A percentile compares a stretch with the other conserved stretches of the same genome.
These are phyloP conservation scores for Podospora sp. DNA, from an alignment of 495 filamentous ascomycete species.

Conservation along the genomic window DNA sequence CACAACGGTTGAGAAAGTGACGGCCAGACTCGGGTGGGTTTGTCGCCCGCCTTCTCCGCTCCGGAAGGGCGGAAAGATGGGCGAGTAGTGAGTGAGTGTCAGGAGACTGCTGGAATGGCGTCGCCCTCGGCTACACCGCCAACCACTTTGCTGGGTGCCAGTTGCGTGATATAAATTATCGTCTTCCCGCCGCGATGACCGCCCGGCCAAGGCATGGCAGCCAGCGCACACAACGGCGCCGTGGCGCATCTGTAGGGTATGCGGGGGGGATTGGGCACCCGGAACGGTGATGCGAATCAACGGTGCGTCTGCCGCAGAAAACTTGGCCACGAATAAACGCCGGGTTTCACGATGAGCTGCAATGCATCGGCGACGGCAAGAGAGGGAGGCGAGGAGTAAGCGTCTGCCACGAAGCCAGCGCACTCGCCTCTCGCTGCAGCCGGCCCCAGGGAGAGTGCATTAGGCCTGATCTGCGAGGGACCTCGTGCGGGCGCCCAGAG, in stretches of 20 bases:
- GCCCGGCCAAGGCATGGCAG: not conserved
- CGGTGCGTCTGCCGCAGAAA: not conserved
- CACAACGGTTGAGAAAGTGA: not conserved
- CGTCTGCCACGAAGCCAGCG: constrained; percentile 50
- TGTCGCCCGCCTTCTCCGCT: not conserved
- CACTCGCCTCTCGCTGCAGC: constrained; percentile 23
- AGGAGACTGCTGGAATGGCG: not conserved
- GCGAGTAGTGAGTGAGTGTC: no score
- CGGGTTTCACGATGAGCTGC: constrained; percentile 23
- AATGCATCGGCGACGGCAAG: constrained; percentile 22
- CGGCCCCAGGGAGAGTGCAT: constrained; percentile 22
- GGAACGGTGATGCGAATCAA: constrained; percentile 21
- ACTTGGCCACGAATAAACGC: constrained; percentile 22
- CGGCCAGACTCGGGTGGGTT: not conserved
- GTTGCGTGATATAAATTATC: not conserved
- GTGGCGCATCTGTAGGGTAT: not conserved
- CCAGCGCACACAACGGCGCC: not conserved
- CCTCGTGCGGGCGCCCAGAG: constrained; percentile 13
- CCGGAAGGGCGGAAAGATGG: not conserved
- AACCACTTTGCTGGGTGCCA: not conserved
- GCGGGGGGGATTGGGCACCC: constrained; percentile 13
- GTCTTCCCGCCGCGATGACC: not conserved
- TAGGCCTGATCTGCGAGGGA: constrained; percentile 18
- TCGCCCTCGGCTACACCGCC: not conserved
- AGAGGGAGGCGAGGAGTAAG: constrained; percentile 40